A percentile compares a stretch with the other conserved stretches of the same genome.
These are phyloP conservation scores for Penicillium arizonense DNA, from an alignment of 495 filamentous ascomycete genomes.

Conservation along the genomic window DNA sequence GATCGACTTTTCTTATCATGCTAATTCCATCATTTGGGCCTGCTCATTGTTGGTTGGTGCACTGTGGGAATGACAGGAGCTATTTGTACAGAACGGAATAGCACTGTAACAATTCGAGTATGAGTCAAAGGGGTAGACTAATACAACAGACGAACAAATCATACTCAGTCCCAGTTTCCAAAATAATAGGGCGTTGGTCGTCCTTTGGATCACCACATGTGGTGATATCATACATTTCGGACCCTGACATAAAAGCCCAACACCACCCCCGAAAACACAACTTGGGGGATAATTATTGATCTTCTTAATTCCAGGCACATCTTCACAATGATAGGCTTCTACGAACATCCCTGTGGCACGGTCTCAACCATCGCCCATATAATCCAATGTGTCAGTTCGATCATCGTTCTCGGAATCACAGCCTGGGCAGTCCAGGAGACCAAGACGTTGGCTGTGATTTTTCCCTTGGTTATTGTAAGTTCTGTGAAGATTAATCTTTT, in stretches of 20 bases:
- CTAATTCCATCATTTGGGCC: too few species aligned
- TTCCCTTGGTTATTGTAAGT: slow-evolving; percentile 16
- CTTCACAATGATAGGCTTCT: neutral
- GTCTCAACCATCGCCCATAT: slow-evolving; percentile 8
- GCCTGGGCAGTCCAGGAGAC: slow-evolving; percentile 18
- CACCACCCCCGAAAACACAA: neutral
- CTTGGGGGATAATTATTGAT: neutral
- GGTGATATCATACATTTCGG: slow-evolving; percentile 5
- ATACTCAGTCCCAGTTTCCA: too few species aligned
- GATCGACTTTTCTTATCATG: too few species aligned
- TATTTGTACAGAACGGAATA: too few species aligned
- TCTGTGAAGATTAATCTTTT: neutral
- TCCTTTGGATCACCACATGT: neutral
- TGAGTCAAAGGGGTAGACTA: too few species aligned
- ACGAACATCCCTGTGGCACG: neutral
- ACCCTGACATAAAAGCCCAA: neutral
- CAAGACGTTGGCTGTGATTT: slow-evolving; percentile 23
- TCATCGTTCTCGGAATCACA: slow-evolving; percentile 22
- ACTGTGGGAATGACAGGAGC: too few species aligned
- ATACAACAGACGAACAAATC: too few species aligned
- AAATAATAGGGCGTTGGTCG: too few species aligned
- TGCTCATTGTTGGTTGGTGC: too few species aligned
- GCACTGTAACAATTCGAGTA: too few species aligned
- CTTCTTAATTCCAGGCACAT: too few species aligned
- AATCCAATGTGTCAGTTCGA: slow-evolving; percentile 14